These are phyloP conservation scores for Delitschia confertaspora DNA, from an alignment of 495 filamentous ascomycete genomes.

Conservation along the genomic window DNA sequence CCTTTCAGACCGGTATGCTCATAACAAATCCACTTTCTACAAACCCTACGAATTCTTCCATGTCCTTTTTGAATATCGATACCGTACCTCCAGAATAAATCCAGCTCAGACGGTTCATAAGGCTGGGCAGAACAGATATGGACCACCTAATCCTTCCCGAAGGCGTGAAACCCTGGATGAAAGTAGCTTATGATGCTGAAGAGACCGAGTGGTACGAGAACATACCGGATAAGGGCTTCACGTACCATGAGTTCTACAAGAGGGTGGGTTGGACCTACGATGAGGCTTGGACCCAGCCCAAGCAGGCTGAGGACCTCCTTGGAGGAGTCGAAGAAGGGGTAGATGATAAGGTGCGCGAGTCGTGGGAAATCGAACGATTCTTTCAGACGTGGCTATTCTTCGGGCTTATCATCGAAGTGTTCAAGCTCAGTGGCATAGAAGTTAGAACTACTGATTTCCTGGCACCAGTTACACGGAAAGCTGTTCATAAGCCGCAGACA, in stretches of 20 bases:
- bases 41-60: neutral
- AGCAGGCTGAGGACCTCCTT: conserved; percentile 3
- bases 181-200: neutral
- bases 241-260: conserved; percentile 1
- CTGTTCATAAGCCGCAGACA: conserved; percentile 4
- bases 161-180: neutral
- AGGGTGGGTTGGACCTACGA: conserved; percentile 4
- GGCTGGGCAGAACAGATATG: neutral
- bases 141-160: conserved; percentile 7
- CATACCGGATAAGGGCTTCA: conserved; percentile 3
- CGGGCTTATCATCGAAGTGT: conserved; percentile 11
- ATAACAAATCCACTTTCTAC: neutral
- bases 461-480: neutral
- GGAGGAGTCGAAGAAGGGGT: conserved; percentile 4
- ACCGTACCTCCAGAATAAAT: neutral
- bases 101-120: neutral
- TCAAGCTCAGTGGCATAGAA: neutral
- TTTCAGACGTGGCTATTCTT: conserved; percentile 11
- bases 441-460: conserved; percentile 5
- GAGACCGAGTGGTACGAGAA: conserved; percentile 7
- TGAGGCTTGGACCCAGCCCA: neutral
- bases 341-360: conserved; percentile 2
- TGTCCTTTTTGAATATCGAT: neutral
- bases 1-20: neutral
- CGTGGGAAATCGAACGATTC: conserved; percentile 7